Base-by-base conservation (phyloP, 805 yeast species). In the Debaryomyces castellii region DNA sequence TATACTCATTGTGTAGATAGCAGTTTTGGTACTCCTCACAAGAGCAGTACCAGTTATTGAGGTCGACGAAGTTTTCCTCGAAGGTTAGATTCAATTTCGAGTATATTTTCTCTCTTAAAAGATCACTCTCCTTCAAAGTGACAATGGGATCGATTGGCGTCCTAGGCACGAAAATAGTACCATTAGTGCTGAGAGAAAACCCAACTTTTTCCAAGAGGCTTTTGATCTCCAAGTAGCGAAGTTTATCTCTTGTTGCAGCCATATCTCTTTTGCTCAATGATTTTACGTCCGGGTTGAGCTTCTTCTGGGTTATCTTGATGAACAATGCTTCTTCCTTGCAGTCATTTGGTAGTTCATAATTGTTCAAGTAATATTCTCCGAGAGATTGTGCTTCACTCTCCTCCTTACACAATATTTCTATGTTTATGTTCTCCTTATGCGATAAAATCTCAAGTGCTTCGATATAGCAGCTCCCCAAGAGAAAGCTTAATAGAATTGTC, bases 1-100 rank as follows among this genome's bases (percentile, higher is more conserved):
- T 21, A 6, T 22, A 9, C 2, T 23, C 40, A 7, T 39, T 28
- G 3, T 27, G 36, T 2, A 42, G 33, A 34, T 51, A 54, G 20
- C 50, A 48, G 8, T 20, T 23, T 24, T 54, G 63, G 43, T 58
- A 64, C 17, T 48, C 51, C 5, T 52, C 50, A 45, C 72, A 67
- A n/a, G 57, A 51, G 39, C 72, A 67, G 50, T 60, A 67, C 70
- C 71, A 66, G 36, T 57, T 44, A 10, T 45, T 42, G 24, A 59
- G 36, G 39, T 62, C 67, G 6, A 59, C 63, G 18, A 34, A 9
- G 18, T 40, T n/a, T 18, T 28, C 35, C 18, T 39, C 35, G 7
- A 27, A 8, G 6, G 12, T 10, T 3, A 27, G 12, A 17, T 22
- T 17, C 6, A 20, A 27, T 11, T 39, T 28, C 17, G 42, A 5